Base-by-base conservation (phyloP, 768 basidiomycete species). In the Boletus coccyginus region DNA sequence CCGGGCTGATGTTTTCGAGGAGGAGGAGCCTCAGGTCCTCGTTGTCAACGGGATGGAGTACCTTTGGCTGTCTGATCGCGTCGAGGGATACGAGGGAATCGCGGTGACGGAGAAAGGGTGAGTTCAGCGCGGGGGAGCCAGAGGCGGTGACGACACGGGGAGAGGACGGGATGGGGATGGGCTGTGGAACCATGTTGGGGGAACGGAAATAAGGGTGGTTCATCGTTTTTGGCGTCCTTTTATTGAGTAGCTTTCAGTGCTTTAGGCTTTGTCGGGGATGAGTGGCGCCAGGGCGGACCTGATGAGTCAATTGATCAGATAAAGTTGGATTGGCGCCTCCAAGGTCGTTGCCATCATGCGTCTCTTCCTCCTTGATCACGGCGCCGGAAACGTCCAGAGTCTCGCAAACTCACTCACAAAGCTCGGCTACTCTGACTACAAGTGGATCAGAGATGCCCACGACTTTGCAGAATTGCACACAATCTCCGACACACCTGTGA, bases 361-460 rank as follows among this genome's bases (percentile, higher is more conserved):
- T 56, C 85, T 97, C 61, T 98, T 86, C 73, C 84, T 98, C 65
- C 87, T 98, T 61, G 96, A 98, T 73, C 97, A 98, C 69, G 95
- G 95, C 71, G 95, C 95, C 50, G 95, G 95, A 21, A 98, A 94
- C 68, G 92, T 94, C 45, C 87, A 88, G 75, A 93, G 90, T 66
- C 85, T 98, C 40, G 95, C 95, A 31, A 98, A 98, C 71, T 90
- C 95, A 2, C 79, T 98, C 62, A 81, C 75, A 43, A 83, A 83
- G 55, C 85, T 98, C 1, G 95, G 96, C 16, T 85, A 92, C 73
- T 71, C 82, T 2, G 68, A 68, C 16, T 98, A 94, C 73, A 80
- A 86, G 58, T 99, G 96, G 96, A 88, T 99, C 69, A 79, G 85
- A 31, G 74, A 79, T 17, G 83, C 88, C 21, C 78, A 80, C 7